Evolutionary conservation across 2,329 filamentous ascomycete species (phyloP).

Genomic region (Diaporthe eres): DNA sequence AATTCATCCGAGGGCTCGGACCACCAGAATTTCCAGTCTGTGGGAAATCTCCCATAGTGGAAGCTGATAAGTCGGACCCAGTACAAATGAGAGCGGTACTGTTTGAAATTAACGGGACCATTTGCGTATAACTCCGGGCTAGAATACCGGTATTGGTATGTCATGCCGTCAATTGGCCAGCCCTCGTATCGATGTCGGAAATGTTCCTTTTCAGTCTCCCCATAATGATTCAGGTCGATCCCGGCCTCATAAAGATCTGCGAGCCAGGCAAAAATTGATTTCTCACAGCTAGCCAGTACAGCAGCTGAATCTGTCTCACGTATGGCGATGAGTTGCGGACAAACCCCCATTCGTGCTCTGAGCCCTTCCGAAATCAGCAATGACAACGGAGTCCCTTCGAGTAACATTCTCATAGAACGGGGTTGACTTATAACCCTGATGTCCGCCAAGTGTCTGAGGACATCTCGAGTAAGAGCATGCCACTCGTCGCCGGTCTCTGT

Average conservation of each 20-base stretch:
- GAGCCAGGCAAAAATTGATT: neutral
- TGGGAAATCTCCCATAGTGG: neutral
- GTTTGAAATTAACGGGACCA: too few relatives aligned
- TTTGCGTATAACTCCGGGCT: too few relatives aligned
- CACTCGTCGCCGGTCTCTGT: neutral
- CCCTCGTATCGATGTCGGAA: neutral
- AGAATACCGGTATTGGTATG: too few relatives aligned
- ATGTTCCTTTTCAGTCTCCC: neutral
- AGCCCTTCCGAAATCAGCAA: neutral
- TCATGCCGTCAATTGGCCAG: too few relatives aligned
- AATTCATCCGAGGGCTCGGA: slow-evolving; percentile 11
- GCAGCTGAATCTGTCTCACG: neutral
- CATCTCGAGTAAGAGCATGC: neutral
- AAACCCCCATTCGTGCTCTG: neutral
- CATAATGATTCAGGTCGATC: neutral
- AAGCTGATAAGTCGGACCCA: neutral
- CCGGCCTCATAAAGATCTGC: neutral
- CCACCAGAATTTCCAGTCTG: slow-evolving; percentile 10
- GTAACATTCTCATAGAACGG: too few relatives aligned
- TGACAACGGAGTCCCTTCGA: neutral
- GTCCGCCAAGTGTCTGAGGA: neutral
- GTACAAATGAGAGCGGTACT: neutral
- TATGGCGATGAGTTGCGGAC: neutral
- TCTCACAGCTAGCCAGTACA: neutral
- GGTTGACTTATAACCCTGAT: neutral